Conservation (phyloP, 768 basidiomycete species). For the Xanthoconium stramineum region DNA sequence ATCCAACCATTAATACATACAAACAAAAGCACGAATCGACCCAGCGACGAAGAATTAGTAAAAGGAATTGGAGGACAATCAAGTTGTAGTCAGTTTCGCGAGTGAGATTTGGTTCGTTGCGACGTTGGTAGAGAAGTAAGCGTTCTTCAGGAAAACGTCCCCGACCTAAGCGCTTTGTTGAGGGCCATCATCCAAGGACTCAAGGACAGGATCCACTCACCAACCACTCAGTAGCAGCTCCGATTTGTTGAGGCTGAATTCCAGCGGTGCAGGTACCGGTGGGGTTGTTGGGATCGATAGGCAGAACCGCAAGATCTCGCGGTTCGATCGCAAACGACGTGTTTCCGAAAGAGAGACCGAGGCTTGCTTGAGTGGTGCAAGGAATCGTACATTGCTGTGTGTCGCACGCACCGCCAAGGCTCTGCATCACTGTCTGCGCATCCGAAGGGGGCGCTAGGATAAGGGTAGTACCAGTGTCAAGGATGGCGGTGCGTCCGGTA, state of each 20-base stretch:
- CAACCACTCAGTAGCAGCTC: conserved; percentile 62
- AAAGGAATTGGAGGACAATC: neutral
- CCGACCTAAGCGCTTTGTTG: conserved; percentile 40
- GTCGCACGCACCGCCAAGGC: conserved; percentile 53
- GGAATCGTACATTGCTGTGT: conserved; percentile 58
- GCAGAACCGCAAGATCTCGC: conserved; percentile 58
- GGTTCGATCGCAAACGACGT: conserved; percentile 60
- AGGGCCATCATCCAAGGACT: neutral
- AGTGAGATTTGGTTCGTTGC: conserved; percentile 55
- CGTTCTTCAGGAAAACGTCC: conserved; percentile 77
- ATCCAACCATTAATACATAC: neutral
- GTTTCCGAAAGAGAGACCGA: conserved; percentile 61
- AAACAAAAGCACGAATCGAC: conserved; percentile 1
- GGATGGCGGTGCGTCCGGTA: conserved; percentile 65
- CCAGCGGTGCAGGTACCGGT: conserved; percentile 68
- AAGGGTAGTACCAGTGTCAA: conserved; percentile 49
- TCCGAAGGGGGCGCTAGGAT: conserved; percentile 45
- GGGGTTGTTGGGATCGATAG: conserved; percentile 47
- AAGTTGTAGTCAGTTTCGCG: conserved; percentile 45
- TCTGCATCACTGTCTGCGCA: conserved; percentile 53
- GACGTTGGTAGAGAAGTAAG: conserved; percentile 65
- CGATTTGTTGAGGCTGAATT: conserved; percentile 61
- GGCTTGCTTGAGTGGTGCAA: conserved; percentile 51
- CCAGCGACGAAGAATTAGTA: conserved; percentile 4
- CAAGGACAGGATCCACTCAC: conserved; percentile 37